Evolutionary conservation across 345 rosid genomes (phyloP), one percentile per base, ranked within the genome.

Genomic region (Triadica sebifera): DNA sequence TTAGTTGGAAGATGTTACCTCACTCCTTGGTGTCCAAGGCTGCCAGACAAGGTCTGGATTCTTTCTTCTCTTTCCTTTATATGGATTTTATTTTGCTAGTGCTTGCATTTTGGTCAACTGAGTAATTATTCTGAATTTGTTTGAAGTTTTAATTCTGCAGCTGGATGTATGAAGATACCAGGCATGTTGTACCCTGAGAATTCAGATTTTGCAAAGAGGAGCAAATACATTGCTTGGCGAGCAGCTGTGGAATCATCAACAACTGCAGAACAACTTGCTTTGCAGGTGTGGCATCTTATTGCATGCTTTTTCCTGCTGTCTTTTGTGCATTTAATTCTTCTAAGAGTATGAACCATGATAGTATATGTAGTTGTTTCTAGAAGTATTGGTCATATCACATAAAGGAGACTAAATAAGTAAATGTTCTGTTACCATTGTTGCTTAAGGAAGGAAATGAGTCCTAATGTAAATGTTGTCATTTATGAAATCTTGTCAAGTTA

Each of bases 181-280:
- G 96, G 96, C 57, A 83, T 95, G 79, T 64, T 89, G 37, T 95
- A 95, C 79, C 96, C 96, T 67, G 99, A 93, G 76, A 87, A 78
- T 87, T 88, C 94, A 79, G 97, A 95, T 78, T 85, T 84, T 22
- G 88, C 96, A 53, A 91, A 84, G 90, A 93, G 99, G 87, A 91
- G 86, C 87, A 90, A 85, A 80, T 84, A 75, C 77, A 80, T 89
- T 65, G 84, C 89, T 55, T 95, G 99, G 99, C 85, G 80, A 81
- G 98, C 98, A 79, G 96, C 92, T 20, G 99, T 95, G 74, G 99
- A 90, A 75, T 89, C 94, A 74, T 93, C 97, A 74, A 83, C 80
- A 17, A 88, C 85, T 79, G 79, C 79, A n/a, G 95, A 91, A 79
- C 99, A 89, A 81, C 94, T 95, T 43, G 98, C 97, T 68, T 81